phyloP scores from a whole-genome alignment of 805 yeast species.

The Candida qinlingensis region DNA sequence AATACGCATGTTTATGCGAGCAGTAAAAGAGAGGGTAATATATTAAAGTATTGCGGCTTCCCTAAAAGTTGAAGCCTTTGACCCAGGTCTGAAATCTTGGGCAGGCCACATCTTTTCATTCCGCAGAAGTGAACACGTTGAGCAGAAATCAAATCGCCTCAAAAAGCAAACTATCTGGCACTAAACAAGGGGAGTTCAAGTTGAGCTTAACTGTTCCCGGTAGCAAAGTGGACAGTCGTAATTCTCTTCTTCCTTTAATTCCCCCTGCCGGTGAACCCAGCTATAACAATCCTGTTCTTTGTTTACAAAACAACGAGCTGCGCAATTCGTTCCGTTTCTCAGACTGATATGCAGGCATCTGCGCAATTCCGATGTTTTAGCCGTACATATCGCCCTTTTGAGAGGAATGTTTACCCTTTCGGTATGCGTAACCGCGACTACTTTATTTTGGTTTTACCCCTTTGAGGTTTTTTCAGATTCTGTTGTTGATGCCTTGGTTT shows the following conservation, averaged over 20 bases:
- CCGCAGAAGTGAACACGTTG: too few relatives aligned
- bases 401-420: background rate
- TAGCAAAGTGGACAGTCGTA: too few relatives aligned
- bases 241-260: too few relatives aligned
- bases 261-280: too few relatives aligned
- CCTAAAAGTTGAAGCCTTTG: background rate
- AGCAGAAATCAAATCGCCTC: too few relatives aligned
- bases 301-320: too few relatives aligned
- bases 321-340: too few relatives aligned
- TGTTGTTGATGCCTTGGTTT: background rate
- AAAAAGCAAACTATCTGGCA: constrained; percentile 13
- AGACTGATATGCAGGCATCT: background rate
- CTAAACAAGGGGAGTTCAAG: constrained; percentile 24
- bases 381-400: background rate
- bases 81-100: background rate
- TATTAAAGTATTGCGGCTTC: background rate
- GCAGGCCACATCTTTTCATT: background rate
- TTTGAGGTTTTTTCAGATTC: background rate
- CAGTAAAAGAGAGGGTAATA: background rate
- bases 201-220: too few relatives aligned
- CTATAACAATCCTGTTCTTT: too few relatives aligned
- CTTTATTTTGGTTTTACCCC: constrained; percentile 1
- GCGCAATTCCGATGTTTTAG: background rate
- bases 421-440: background rate
- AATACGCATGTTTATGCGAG: too few relatives aligned